Percentiles rank a stretch among this genome's conserved stretches.
phyloP scores from a whole-genome alignment of 345 rosid species.

The Citrus sinensis region DVS_A1.0 CM039168.1:3867001-3867500 shows the following conservation, averaged over 20 bases:
- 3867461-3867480: too few species aligned
- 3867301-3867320: constrained; percentile 15
- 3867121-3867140: constrained; percentile 40
- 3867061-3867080: constrained; percentile 36
- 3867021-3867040: constrained; percentile 23
- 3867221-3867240: constrained; percentile 45
- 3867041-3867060: constrained; percentile 32
- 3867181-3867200: constrained; percentile 52
- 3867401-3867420: too few species aligned
- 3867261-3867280: background rate
- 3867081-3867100: constrained; percentile 57
- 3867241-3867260: constrained; percentile 78
- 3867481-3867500: too few species aligned
- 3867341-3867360: background rate
- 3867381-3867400: too few species aligned
- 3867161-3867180: constrained; percentile 28
- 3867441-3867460: too few species aligned
- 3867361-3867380: too few species aligned
- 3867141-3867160: constrained; percentile 12
- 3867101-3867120: constrained; percentile 55
- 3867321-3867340: constrained; percentile 2
- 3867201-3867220: constrained; percentile 21
- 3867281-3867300: background rate
- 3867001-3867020: constrained; percentile 49
- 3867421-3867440: too few species aligned